Base-by-base conservation (phyloP, 768 basidiomycete species). In the Lactifluus echinatus region DNA sequence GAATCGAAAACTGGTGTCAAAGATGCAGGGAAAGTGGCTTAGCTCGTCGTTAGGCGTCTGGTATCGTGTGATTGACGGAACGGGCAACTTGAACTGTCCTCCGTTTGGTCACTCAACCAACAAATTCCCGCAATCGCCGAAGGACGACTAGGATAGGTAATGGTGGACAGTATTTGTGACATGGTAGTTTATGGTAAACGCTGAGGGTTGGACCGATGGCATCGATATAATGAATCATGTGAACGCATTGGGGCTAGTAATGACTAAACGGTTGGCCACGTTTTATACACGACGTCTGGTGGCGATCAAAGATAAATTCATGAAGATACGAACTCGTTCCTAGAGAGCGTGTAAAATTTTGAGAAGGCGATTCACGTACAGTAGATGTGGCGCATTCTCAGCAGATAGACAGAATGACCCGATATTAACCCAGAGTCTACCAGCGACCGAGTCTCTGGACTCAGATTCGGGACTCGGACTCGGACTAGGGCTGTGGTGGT, bases 1-100 rank as follows among this genome's bases (percentile, higher is more conserved):
- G 69, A 50, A 69, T 75, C 60, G 66, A 74, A 57, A 53, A 66
- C 55, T 59, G 62, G 51, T 76, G 75, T 53, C 75, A 68, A 31
- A 4, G 0, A 0, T 75, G 75, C 37, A 46, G 42, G 23, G 54
- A 44, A 49, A 47, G 45, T 14, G 61, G 59, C 12, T 31, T 56
- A 34, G 58, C 58, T 15, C 53, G 48, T 50, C 57, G 61, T 50
- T 62, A 36, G 55, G 29, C 44, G 42, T 45, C 21, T 19, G n/a
- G 36, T 21, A 24, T 23, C 19, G n/a, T 17, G 39, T 24, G 17
- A 19, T 14, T n/a, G n/a, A n/a, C n/a, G n/a, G n/a, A n/a, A n/a
- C n/a, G n/a, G n/a, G n/a, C n/a, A n/a, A n/a, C n/a, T n/a, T n/a
- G n/a, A 44, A 45, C 15, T n/a, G n/a, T 55, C 42, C 34, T 19